A percentile compares a stretch with the other conserved stretches of the same genome.
Conservation (phyloP, 2,329 filamentous ascomycete genomes). For the Nothophoma quercina region DNA sequence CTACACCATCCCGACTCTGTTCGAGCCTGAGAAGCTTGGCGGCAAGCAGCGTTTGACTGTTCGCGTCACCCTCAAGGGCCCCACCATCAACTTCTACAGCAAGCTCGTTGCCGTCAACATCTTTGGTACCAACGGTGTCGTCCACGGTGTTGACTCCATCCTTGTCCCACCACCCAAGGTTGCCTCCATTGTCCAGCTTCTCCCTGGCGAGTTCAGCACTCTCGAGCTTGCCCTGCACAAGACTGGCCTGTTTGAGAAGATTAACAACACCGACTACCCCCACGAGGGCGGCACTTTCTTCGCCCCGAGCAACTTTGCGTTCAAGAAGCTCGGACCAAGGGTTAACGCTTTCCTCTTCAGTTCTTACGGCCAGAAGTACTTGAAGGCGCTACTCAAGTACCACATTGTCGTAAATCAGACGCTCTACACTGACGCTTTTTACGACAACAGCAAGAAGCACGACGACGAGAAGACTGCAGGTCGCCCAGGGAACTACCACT, state of each 20-base stretch:
- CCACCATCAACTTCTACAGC: constrained; percentile 79
- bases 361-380: constrained; percentile 73
- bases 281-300: constrained; percentile 78
- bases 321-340: constrained; percentile 72
- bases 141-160: constrained; percentile 78
- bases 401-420: constrained; percentile 77
- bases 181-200: constrained; percentile 68
- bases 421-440: constrained; percentile 84
- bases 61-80: constrained; percentile 67
- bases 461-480: constrained; percentile 28
- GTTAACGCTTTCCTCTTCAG: constrained; percentile 90
- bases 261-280: constrained; percentile 58
- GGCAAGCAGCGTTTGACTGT: constrained; percentile 73
- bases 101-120: constrained; percentile 75
- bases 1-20: constrained; percentile 76
- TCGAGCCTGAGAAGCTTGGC: constrained; percentile 65
- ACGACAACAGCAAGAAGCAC: constrained; percentile 57
- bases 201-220: constrained; percentile 79
- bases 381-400: constrained; percentile 80
- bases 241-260: constrained; percentile 71
- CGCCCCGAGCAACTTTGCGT: constrained; percentile 82
- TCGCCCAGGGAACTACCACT: constrained; percentile 61
- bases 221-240: constrained; percentile 76
- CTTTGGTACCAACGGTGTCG: constrained; percentile 77
- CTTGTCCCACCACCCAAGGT: constrained; percentile 77